Evolutionary conservation across 2,329 filamentous ascomycete species (phyloP), one percentile per base, ranked within the genome.

Genomic region (Colletotrichum tofieldiae): DNA sequence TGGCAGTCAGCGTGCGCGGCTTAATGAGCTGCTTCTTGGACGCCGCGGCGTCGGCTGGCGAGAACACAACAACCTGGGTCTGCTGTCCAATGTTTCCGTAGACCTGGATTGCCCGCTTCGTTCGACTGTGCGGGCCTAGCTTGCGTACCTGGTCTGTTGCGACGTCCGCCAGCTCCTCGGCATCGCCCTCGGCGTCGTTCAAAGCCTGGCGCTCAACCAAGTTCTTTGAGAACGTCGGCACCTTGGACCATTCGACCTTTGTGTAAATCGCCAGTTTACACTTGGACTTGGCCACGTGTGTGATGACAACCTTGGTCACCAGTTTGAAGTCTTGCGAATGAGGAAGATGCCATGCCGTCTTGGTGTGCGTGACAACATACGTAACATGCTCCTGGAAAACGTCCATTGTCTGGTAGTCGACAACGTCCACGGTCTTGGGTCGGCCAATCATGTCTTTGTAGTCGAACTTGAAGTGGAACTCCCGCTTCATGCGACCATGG

Each of bases 271-370:
- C 93, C 67, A 99, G 89, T 83, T 96, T 98, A 82, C 94, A 97
- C 81, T 93, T 95, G 16, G 94, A 95, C 83, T 98, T 98, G 64
- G 94, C 92, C 72, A 96, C 89, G 78, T 98, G 94, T 2, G 96
- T 98, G 74, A 99, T 96, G 75, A 98, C 94, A 74, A 98, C 91
- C 82, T 98, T 98, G 75, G 91, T 96, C 69, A 97, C 90, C 29
- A 98, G 86, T 76, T 92, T 92, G 83, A 98, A 97, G 63, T 91
- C 89, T 60, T 91, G 87, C 65, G 92, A 90, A 79, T 95, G 92
- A 16, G 96, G 96, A 47, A 98, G 87, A 84, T 98, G 94, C 94
- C 94, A 97, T 9, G 90, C 87, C 23, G 88, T 91, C 79, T 89
- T 90, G 78, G 84, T 84, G 75, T 92, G 88, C 12, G 87, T 89